Evolutionary conservation across 345 rosid genomes (phyloP).

Genomic region (Acer campestre): DNA sequence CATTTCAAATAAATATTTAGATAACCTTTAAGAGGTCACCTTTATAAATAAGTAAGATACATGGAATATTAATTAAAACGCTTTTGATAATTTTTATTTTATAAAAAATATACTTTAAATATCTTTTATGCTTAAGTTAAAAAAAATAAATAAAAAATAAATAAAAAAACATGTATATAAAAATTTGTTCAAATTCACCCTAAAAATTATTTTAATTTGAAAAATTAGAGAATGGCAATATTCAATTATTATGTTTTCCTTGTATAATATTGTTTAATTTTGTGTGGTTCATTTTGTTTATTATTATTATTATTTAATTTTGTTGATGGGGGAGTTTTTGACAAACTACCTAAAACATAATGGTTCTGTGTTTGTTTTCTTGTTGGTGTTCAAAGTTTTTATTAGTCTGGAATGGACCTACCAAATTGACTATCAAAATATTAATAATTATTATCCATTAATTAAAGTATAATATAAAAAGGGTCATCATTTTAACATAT

Average conservation of each 20-base stretch:
- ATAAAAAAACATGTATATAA: no score
- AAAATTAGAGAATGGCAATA: no score
- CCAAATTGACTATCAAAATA: neutral
- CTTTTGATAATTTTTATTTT: no score
- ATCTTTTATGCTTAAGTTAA: neutral
- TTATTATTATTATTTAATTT: neutral
- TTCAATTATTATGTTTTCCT: neutral
- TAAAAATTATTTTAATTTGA: no score
- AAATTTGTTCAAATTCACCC: neutral
- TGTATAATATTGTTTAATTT: neutral
- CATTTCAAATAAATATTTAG: no score
- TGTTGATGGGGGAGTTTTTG: neutral
- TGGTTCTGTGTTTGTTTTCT: neutral
- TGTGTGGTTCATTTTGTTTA: no score
- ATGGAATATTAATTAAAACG: no score
- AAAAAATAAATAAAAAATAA: no score
- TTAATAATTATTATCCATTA: no score
- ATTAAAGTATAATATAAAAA: no score
- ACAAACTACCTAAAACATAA: slow-evolving; percentile 25
- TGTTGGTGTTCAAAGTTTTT: neutral
- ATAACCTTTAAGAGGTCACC: neutral
- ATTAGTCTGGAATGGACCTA: neutral
- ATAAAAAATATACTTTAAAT: neutral
- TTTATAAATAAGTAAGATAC: no score
- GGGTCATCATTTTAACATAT: no score